Percentiles rank a stretch among this genome's conserved stretches.
phyloP scores from a whole-genome alignment of 768 basidiomycete genomes.

The Gelatoporia subvermispora region DNA sequence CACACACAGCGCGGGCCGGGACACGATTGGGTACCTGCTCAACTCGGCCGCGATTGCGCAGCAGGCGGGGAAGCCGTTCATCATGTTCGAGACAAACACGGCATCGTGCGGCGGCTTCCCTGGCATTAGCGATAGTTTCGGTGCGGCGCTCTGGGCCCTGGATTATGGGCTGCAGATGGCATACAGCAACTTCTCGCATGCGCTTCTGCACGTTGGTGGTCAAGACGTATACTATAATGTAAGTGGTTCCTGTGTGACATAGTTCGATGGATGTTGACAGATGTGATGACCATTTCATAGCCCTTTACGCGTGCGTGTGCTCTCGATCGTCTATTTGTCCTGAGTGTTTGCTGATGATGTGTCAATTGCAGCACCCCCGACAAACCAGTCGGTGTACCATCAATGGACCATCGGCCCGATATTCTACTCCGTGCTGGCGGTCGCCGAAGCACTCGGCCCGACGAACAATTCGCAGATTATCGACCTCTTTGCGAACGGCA shows the following conservation, averaged over 20 bases:
- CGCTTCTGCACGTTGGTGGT: conserved; percentile 44
- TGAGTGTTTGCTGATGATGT: neutral
- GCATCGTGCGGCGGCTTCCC: conserved; percentile 53
- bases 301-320: conserved; percentile 41
- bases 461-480: conserved; percentile 37
- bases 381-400: conserved; percentile 31
- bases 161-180: conserved; percentile 49
- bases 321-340: neutral
- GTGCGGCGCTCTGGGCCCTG: conserved; percentile 45
- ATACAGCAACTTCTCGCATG: conserved; percentile 40
- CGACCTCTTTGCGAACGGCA: conserved; percentile 31
- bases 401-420: conserved; percentile 44
- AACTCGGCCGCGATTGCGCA: conserved; percentile 30
- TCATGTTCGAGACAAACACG: conserved; percentile 53
- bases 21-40: conserved; percentile 33
- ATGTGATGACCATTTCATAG: conserved; percentile 16
- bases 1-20: conserved; percentile 34
- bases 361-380: conserved; percentile 33
- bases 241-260: conserved; percentile 14
- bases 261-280: neutral
- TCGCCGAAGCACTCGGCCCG: conserved; percentile 42
- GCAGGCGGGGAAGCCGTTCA: conserved; percentile 31
- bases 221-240: conserved; percentile 50
- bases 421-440: conserved; percentile 42
- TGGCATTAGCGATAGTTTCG: conserved; percentile 47